Percentiles rank a stretch among this genome's conserved stretches.
Conservation (phyloP, 768 basidiomycete genomes). For the Dioszegia aurantiaca region DNA sequence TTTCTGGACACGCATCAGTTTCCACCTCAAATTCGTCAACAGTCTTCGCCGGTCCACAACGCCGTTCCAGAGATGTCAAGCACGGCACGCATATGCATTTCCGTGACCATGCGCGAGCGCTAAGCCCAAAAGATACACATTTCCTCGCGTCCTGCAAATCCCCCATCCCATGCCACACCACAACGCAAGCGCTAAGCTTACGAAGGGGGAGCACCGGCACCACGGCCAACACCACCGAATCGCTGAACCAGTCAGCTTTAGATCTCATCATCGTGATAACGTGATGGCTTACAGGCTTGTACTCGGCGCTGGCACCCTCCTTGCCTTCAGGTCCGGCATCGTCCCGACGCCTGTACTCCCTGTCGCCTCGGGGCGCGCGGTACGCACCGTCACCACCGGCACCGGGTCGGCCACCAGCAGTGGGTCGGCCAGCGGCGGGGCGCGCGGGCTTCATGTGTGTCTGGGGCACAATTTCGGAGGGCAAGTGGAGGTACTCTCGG, state of each 20-base stretch:
- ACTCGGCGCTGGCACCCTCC: constrained; percentile 80
- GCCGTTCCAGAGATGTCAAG: constrained; percentile 5
- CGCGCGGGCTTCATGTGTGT: constrained; percentile 97
- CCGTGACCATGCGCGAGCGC: constrained; percentile 1
- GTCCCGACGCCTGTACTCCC: constrained; percentile 72
- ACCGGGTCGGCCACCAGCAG: constrained; percentile 65
- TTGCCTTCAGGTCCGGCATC: constrained; percentile 67
- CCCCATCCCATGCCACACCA: background rate
- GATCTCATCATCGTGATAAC: constrained; percentile 39
- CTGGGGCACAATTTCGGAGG: constrained; percentile 89
- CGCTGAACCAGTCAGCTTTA: constrained; percentile 34
- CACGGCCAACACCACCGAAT: constrained; percentile 53
- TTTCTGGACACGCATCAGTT: no score
- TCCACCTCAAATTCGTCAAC: no score
- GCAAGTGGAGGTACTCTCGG: constrained; percentile 93
- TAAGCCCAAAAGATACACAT: constrained; percentile 1
- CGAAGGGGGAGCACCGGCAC: constrained; percentile 51
- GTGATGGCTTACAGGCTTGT: constrained; percentile 72
- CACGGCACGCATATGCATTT: constrained; percentile 16
- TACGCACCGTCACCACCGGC: constrained; percentile 55
- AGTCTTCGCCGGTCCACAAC: no score
- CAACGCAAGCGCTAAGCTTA: constrained; percentile 23
- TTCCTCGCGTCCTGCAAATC: constrained; percentile 12
- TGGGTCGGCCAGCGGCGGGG: constrained; percentile 66
- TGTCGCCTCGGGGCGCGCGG: constrained; percentile 52